Evolutionary conservation across 768 basidiomycete genomes (phyloP), one percentile per base, ranked within the genome.

Genomic region (Boletus rufocinnamomeus): DNA sequence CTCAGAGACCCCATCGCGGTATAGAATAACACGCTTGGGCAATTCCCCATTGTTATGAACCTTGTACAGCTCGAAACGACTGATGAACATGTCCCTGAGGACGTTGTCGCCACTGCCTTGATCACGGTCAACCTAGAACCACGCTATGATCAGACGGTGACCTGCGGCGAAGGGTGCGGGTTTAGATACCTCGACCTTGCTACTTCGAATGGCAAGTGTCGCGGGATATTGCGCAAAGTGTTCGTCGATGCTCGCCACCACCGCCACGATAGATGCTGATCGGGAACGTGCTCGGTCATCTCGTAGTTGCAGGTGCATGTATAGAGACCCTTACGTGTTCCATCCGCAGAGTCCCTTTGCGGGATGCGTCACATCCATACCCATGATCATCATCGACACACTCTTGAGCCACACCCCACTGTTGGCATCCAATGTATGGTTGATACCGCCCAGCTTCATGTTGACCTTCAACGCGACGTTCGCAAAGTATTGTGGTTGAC

Each of bases 1-100:
- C 75, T 92, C 90, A 1, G 89, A 91, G 16, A 93, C 89, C 40
- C 91, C 91, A 67, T 93, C 92, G 2, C 82, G 76, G 61, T 79
- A 84, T 6, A 84, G 72, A 28, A 84, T 62, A 10, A 84, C 71
- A 2, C 82, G 77, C 17, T 70, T 38, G 2, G 82, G 82, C 4
- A 84, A 66, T 23, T 45, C 38, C 4, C 72, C 72, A 1, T 63
- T 66, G 60, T 75, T 79, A 50, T 54, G 72, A 7, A 50, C 54
- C 49, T 65, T 63, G 73, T 74, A 84, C 2, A 74, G 61, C 30
- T 72, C 54, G 27, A 84, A 68, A 17, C 82, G 74, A 54, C 79
- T 80, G 3, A 75, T 66, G 69, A 84, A 80, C 80, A 84, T 83
- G 37, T 72, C 64, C 27, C 62, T 63, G 23, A 84, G 70, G 30